Evolutionary conservation across 768 basidiomycete species (phyloP).

Genomic region (Coprinopsis cinerea): DNA sequence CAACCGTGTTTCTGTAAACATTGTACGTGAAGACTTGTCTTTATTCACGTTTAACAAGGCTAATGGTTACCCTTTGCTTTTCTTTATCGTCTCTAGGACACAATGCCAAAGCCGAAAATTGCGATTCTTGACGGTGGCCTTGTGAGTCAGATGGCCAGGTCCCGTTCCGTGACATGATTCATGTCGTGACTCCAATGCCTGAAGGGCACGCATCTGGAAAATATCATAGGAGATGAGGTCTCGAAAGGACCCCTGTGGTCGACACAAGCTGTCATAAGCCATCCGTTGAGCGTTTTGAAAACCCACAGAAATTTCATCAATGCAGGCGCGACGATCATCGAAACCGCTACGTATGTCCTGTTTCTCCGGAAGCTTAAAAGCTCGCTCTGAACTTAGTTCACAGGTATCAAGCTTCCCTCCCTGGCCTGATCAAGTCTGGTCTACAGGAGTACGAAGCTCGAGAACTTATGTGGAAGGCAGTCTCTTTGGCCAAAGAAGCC

Average conservation of each 20-base stretch:
- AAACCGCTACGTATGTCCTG: conserved; percentile 57
- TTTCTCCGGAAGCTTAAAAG: neutral
- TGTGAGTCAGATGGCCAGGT: conserved; percentile 22
- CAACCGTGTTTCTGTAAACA: neutral
- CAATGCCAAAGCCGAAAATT: neutral
- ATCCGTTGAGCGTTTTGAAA: conserved; percentile 47
- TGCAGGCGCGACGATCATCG: conserved; percentile 61
- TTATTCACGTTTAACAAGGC: too few species aligned
- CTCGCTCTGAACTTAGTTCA: neutral
- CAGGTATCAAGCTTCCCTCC: conserved; percentile 64
- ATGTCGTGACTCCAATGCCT: conserved; percentile 1
- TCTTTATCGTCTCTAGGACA: too few species aligned
- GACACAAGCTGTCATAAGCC: conserved; percentile 47
- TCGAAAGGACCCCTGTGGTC: conserved; percentile 67
- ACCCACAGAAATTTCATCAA: conserved; percentile 59
- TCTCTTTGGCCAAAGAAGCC: conserved; percentile 47
- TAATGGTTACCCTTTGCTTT: too few species aligned
- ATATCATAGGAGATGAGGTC: conserved; percentile 39
- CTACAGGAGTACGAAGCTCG: conserved; percentile 37
- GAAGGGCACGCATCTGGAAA: conserved; percentile 62
- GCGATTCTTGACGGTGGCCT: conserved; percentile 42
- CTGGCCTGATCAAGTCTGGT: conserved; percentile 48
- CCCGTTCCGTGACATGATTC: neutral
- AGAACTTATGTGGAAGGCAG: conserved; percentile 46
- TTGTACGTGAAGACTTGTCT: too few species aligned